Evolutionary conservation across 116 monocot genomes (phyloP).

Genomic region (Cymodocea nodosa): DNA sequence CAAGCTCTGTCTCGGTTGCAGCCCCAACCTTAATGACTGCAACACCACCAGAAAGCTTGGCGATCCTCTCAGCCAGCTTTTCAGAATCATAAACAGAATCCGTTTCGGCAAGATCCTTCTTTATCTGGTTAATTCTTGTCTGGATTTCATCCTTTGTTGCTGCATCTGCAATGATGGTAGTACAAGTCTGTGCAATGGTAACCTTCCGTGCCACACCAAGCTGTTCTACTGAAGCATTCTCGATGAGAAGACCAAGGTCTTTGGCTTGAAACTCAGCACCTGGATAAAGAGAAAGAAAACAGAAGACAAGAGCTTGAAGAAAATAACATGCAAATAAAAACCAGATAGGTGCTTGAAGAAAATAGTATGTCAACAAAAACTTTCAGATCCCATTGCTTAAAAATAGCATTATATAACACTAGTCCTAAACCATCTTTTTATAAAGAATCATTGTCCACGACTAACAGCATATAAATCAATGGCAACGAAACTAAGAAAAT

Average conservation of each 20-base stretch:
- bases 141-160: constrained; percentile 72
- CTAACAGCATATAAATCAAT: not conserved
- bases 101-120: constrained; percentile 53
- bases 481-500: not conserved
- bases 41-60: constrained; percentile 70
- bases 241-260: constrained; percentile 63
- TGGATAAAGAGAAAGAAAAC: constrained; percentile 7
- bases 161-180: constrained; percentile 65
- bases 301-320: not conserved
- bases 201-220: constrained; percentile 60
- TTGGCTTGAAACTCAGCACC: constrained; percentile 76
- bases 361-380: not conserved
- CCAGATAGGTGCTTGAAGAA: not conserved
- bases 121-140: constrained; percentile 63
- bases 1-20: constrained; percentile 66
- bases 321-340: too few species aligned
- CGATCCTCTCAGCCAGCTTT: constrained; percentile 69
- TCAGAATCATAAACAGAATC: constrained; percentile 48
- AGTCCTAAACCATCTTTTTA: too few species aligned
- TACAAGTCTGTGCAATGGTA: constrained; percentile 45
- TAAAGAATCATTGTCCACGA: too few species aligned
- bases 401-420: not conserved
- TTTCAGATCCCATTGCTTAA: not conserved
- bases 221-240: constrained; percentile 46
- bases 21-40: constrained; percentile 82